A percentile compares a stretch with the other conserved stretches of the same genome.
These are phyloP conservation scores for Rhizoclosmatium globosum DNA, from an alignment of 192 early-diverging fungal species.

Conservation along the genomic window DNA sequence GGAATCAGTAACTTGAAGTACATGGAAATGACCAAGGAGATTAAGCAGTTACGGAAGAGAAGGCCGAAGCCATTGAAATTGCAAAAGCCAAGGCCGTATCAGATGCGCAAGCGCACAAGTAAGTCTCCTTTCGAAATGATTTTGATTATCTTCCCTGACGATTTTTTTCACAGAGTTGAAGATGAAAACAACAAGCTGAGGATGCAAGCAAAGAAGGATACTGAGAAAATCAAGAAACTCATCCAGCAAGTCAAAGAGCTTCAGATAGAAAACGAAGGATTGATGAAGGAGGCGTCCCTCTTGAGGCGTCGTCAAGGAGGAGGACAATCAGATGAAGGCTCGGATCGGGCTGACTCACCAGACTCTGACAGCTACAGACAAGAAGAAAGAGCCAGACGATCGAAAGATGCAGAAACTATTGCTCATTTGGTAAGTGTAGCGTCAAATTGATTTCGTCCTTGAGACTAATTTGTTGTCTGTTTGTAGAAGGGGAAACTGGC, in stretches of 20 bases:
- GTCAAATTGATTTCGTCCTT: neutral
- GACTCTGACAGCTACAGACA: constrained; percentile 1
- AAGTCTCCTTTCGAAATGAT: neutral
- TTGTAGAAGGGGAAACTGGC: constrained; percentile 23
- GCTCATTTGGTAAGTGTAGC: constrained; percentile 7
- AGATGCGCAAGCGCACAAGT: constrained; percentile 26
- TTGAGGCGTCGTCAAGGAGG: constrained; percentile 28
- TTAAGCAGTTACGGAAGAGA: constrained; percentile 49
- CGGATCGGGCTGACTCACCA: neutral
- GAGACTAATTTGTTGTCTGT: neutral
- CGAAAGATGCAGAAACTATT: constrained; percentile 13
- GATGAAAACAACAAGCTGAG: constrained; percentile 49
- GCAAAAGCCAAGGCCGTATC: constrained; percentile 24
- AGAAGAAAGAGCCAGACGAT: neutral
- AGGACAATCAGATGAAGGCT: neutral
- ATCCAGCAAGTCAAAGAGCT: constrained; percentile 30
- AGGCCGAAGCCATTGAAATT: constrained; percentile 24
- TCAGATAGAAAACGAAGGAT: constrained; percentile 33
- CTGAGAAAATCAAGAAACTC: constrained; percentile 33
- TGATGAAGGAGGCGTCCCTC: constrained; percentile 31
- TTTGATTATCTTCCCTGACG: neutral
- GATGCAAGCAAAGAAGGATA: constrained; percentile 37
- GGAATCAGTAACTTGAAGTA: constrained; percentile 41
- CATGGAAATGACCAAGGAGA: constrained; percentile 46
- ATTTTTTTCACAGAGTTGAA: constrained; percentile 37